Percentiles rank a stretch among this genome's conserved stretches.
These are phyloP conservation scores for Metroxylon sagu DNA, from an alignment of 176 grass and related monocot genomes.

Conservation along the genomic window DNA sequence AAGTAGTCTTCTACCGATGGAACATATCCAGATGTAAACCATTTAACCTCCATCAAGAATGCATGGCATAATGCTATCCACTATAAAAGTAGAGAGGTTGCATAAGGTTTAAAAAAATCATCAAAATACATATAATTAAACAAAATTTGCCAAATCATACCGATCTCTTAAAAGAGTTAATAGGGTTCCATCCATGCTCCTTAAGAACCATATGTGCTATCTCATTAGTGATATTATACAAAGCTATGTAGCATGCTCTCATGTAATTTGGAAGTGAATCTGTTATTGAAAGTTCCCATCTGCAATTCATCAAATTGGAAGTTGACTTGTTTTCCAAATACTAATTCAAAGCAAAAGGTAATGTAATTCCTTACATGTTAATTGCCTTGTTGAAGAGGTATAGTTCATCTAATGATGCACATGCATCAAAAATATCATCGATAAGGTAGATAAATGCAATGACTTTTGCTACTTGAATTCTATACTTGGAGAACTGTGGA, in stretches of 20 bases:
- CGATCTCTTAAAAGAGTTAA: slow-evolving; percentile 26
- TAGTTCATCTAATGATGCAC: slow-evolving; percentile 41
- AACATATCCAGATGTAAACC: slow-evolving; percentile 29
- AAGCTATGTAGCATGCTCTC: slow-evolving; percentile 37
- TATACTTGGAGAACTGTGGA: slow-evolving; percentile 28
- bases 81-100: too few relatives aligned
- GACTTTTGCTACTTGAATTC: slow-evolving; percentile 44
- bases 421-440: slow-evolving; percentile 69
- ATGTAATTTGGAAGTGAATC: slow-evolving; percentile 47
- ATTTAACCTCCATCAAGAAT: slow-evolving; percentile 47
- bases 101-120: too few relatives aligned
- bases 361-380: slow-evolving; percentile 21
- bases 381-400: slow-evolving; percentile 36
- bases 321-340: too few relatives aligned
- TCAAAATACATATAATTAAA: too few relatives aligned
- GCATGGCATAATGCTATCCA: slow-evolving; percentile 33
- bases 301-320: background rate
- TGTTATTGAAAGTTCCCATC: slow-evolving; percentile 33
- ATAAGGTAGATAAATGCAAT: slow-evolving; percentile 53
- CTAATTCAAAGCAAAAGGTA: too few relatives aligned
- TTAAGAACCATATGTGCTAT: slow-evolving; percentile 23
- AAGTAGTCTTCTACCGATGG: slow-evolving; percentile 37
- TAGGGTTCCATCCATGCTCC: slow-evolving; percentile 37
- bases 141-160: slow-evolving; percentile 13
- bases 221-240: slow-evolving; percentile 40